Base-by-base conservation (phyloP, 2,329 filamentous ascomycete species). In the Xylogone sp. region DNA sequence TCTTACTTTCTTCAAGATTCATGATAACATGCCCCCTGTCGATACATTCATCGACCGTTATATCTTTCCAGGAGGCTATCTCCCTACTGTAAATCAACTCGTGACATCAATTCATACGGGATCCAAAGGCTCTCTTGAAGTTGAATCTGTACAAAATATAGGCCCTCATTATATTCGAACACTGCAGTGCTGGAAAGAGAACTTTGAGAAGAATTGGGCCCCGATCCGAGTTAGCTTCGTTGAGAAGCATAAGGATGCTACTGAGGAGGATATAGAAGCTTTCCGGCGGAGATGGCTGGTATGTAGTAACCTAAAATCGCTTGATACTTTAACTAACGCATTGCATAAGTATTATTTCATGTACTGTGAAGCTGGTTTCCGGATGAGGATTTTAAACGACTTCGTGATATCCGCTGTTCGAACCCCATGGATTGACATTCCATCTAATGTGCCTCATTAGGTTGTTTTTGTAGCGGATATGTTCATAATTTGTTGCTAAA, bases 61-160 rank as follows among this genome's bases (percentile, higher is more conserved):
- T 68, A 90, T 90, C 50, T 90, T 91, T 68, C 87, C 87, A 0
- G 86, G 87, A n/a, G 87, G 87, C 1, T 85, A 90, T 62, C 71
- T 90, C 6, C 82, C 82, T 0, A 74, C 45, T 75, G 76, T 75
- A 27, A 79, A 74, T 13, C 77, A 83, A 57, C 69, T 85, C 18
- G 67, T 84, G 21, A 71, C 75, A 46, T 76, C 83, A 29, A 84
- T 90, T 56, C 78, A 75, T 42, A 72, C 73, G 21, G 82, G 82
- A 29, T 86, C 84, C 0, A 68, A 74, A 9, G 81, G 82, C 0
- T 79, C 78, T 0, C 72, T 90, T 6, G 77, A 90, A 12, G 76
- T 89, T 1, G 84, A 90, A 59, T 75, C 69, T 12, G 72, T 90
- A 42, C 79, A 88, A 61, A 90, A 89, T 59, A 89, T 90, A 46